These are phyloP conservation scores for Cryptococcus sp. DNA, from an alignment of 1,284 basidiomycete species.

Conservation along the genomic window DNA sequence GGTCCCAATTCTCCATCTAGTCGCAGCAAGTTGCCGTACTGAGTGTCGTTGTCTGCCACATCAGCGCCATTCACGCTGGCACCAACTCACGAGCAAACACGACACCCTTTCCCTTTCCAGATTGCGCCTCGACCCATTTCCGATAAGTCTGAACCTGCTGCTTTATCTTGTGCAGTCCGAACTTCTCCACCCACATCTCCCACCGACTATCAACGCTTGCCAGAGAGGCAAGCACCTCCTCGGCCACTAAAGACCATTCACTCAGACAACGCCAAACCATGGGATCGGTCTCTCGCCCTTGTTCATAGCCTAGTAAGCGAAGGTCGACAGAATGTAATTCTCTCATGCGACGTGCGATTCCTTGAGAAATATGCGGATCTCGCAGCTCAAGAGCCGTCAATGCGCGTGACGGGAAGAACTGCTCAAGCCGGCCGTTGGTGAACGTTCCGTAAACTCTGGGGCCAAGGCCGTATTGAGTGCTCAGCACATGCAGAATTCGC, in stretches of 20 bases:
- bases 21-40: constrained; percentile 87
- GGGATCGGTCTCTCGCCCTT: constrained; percentile 60
- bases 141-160: constrained; percentile 49
- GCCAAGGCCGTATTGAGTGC: constrained; percentile 82
- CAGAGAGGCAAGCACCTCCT: constrained; percentile 36
- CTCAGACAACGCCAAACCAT: constrained; percentile 65
- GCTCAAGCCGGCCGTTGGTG: constrained; percentile 86
- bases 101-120: constrained; percentile 42
- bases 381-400: constrained; percentile 75
- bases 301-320: constrained; percentile 60
- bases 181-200: constrained; percentile 46
- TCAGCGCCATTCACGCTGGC: neutral
- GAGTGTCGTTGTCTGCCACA: constrained; percentile 79
- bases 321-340: constrained; percentile 90
- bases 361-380: constrained; percentile 70
- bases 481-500: constrained; percentile 81
- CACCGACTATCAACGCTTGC: constrained; percentile 35
- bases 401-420: constrained; percentile 85
- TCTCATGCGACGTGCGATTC: constrained; percentile 87
- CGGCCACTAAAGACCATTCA: constrained; percentile 58
- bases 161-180: constrained; percentile 44
- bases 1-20: constrained; percentile 62
- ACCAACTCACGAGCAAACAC: constrained; percentile 52
- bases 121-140: constrained; percentile 38
- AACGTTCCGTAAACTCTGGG: constrained; percentile 90